Percentiles rank a stretch among this genome's conserved stretches.
Conservation (phyloP, 805 yeast genomes). For the Cyberlindnera euphorbiae region DNA sequence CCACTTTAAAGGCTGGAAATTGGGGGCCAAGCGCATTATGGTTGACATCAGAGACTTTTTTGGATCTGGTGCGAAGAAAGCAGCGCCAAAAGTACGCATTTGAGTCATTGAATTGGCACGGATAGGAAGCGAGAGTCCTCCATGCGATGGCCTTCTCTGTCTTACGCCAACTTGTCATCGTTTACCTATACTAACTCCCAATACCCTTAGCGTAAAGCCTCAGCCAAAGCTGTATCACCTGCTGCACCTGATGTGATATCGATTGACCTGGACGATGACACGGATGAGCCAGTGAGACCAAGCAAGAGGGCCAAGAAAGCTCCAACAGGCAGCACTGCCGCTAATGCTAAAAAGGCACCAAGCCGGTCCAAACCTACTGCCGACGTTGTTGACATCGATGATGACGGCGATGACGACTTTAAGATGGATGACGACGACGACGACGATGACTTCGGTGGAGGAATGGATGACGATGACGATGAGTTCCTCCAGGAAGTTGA, state of each 20-base stretch:
- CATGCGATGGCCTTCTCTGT: no score
- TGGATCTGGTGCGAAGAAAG: constrained; percentile 19
- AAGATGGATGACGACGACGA: constrained; percentile 8
- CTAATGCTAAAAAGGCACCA: background rate
- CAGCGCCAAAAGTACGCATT: constrained; percentile 11
- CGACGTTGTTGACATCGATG: constrained; percentile 17
- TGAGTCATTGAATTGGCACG: no score
- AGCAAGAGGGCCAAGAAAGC: constrained; percentile 7
- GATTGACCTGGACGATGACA: constrained; percentile 28
- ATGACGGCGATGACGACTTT: constrained; percentile 20
- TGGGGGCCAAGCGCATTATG: no score
- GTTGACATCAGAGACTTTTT: constrained; percentile 39
- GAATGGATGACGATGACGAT: constrained; percentile 19
- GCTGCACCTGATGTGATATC: constrained; percentile 12
- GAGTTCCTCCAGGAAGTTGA: constrained; percentile 12
- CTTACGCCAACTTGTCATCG: no score
- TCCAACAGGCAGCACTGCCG: constrained; percentile 12
- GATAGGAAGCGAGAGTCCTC: no score
- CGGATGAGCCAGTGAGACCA: constrained; percentile 16
- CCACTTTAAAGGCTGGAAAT: no score
- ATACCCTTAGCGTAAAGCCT: no score
- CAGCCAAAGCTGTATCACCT: no score
- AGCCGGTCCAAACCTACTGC: constrained; percentile 6
- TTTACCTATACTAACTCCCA: no score
- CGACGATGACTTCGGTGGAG: constrained; percentile 12